These are phyloP conservation scores for Diversispora eburnea DNA, from an alignment of 192 early-diverging fungal species.

Conservation along the genomic window DNA sequence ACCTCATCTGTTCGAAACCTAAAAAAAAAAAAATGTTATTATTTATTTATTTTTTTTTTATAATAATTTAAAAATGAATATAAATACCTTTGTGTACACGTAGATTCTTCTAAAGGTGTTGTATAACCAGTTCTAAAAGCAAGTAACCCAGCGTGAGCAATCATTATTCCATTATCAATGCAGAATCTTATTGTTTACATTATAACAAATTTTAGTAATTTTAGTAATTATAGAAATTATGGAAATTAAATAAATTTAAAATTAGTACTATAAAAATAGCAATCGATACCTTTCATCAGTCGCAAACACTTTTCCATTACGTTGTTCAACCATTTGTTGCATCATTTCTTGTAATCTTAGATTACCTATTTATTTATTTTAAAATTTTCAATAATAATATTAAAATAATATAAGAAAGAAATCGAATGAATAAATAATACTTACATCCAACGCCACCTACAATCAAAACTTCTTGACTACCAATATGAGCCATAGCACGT, in stretches of 20 bases:
- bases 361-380: slow-evolving; percentile 54
- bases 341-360: slow-evolving; percentile 96
- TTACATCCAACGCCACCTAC: slow-evolving; percentile 96
- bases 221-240: too few species aligned
- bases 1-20: slow-evolving; percentile 82
- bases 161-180: slow-evolving; percentile 99
- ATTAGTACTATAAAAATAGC: slow-evolving; percentile 19
- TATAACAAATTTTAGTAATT: background rate
- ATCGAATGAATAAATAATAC: slow-evolving; percentile 24
- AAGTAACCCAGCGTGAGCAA: slow-evolving; percentile 93
- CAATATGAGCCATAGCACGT: slow-evolving; percentile 97
- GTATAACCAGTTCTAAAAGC: slow-evolving; percentile 76
- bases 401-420: background rate
- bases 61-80: background rate
- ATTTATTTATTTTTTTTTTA: background rate
- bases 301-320: slow-evolving; percentile 85
- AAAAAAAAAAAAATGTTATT: background rate
- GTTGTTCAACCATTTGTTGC: slow-evolving; percentile 87
- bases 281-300: slow-evolving; percentile 86
- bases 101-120: slow-evolving; percentile 82
- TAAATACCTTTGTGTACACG: slow-evolving; percentile 79
- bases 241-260: background rate
- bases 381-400: background rate
- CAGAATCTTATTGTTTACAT: slow-evolving; percentile 62
- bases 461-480: slow-evolving; percentile 82